Evolutionary conservation across 176 grass and related monocot genomes (phyloP).

Genomic region (Otatea glauca): DNA sequence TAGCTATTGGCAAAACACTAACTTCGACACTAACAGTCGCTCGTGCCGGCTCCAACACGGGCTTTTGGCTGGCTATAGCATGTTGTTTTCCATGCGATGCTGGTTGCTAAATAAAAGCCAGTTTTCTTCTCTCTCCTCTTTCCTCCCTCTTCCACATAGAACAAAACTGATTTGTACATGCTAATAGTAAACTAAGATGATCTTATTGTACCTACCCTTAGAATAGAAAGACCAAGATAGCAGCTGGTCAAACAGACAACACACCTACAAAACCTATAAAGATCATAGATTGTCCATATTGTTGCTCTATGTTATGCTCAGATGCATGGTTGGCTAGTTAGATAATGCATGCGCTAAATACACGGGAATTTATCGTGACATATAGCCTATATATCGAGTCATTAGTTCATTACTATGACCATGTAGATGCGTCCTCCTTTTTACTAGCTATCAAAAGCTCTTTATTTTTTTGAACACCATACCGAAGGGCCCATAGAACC

Average conservation of each 20-base stretch:
- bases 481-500: background rate
- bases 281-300: background rate
- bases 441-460: background rate
- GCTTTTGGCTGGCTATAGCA: too few relatives aligned
- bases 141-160: too few relatives aligned
- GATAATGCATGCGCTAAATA: background rate
- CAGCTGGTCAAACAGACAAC: background rate
- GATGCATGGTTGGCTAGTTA: background rate
- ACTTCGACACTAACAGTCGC: too few relatives aligned
- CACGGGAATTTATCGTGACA: background rate
- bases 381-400: background rate
- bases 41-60: too few relatives aligned
- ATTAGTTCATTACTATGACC: background rate
- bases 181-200: too few relatives aligned
- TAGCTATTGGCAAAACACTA: too few relatives aligned
- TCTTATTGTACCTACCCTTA: background rate
- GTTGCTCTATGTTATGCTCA: background rate
- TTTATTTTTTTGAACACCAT: background rate
- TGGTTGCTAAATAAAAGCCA: too few relatives aligned
- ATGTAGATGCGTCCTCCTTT: background rate
- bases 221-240: background rate
- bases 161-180: too few relatives aligned
- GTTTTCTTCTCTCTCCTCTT: too few relatives aligned
- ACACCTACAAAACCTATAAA: background rate
- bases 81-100: too few relatives aligned